Evolutionary conservation across 805 yeast genomes (phyloP).

Genomic region (Yamadazyma tumulicola): DNA sequence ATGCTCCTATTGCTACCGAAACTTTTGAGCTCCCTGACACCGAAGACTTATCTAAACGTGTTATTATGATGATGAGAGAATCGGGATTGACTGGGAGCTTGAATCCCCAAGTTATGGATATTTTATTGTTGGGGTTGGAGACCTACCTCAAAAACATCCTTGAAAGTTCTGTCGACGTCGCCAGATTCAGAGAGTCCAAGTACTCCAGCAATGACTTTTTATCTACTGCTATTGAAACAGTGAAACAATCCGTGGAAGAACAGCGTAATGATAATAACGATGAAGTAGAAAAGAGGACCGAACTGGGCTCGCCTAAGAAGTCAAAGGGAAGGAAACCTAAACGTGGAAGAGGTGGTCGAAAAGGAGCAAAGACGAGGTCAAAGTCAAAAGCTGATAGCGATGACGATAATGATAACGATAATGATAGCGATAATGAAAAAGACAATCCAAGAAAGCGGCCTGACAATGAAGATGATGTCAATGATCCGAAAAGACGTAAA

Average conservation of each 20-base stretch:
- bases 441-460: conserved; percentile 2
- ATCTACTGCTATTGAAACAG: conserved; percentile 17
- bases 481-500: conserved; percentile 13
- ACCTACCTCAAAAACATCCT: conserved; percentile 70
- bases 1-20: conserved; percentile 76
- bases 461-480: conserved; percentile 10
- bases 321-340: conserved; percentile 1
- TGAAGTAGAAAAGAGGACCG: neutral
- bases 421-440: conserved; percentile 7
- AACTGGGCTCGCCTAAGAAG: conserved; percentile 8
- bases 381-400: conserved; percentile 8
- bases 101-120: conserved; percentile 73
- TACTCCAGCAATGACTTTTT: conserved; percentile 36
- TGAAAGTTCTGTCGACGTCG: conserved; percentile 71
- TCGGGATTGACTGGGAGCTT: conserved; percentile 82
- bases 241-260: conserved; percentile 7
- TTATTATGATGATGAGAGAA: conserved; percentile 83
- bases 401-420: conserved; percentile 10
- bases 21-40: conserved; percentile 79
- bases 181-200: conserved; percentile 55
- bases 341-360: conserved; percentile 8
- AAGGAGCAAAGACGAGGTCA: conserved; percentile 19
- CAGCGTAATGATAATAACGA: neutral
- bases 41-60: conserved; percentile 60
- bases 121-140: conserved; percentile 78